Evolutionary conservation across 805 yeast species (phyloP), one percentile per base, ranked within the genome.

Genomic region (Yarrowia keelungensis): DNA sequence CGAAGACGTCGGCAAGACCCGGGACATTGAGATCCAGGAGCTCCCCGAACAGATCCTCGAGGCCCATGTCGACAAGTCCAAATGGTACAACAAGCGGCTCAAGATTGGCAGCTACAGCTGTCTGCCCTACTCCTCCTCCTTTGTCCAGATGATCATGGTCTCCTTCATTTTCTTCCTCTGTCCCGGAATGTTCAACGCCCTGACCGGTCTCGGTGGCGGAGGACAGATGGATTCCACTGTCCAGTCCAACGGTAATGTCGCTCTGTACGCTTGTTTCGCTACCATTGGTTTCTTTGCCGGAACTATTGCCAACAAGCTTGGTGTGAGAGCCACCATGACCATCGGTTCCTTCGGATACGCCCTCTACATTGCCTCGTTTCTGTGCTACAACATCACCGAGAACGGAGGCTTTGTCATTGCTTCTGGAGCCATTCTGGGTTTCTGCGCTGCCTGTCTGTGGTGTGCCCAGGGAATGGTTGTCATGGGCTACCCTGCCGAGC

Each of bases 211-310:
- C 61, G 86, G 86, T 35, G 85, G 84, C 66, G 79, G 83, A 36
- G 84, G 84, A 49, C 71, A 73, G 42, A 68, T 74, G 38, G 74
- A 72, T 53, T 54, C 71, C 11, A 70, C 58, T 15, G 81, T 82
- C 35, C 80, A 84, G 46, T 83, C 83, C 72, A 80, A 84, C 72
- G 83, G 87, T 19, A 80, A 79, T 70, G 85, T 83, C 51, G 87
- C 88, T 9, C 78, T 86, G 50, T 81, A 86, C 74, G 79, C 83
- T 51, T 83, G 86, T 0, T 86, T 86, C 73, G 87, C 88, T 35
- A 79, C 84, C n/a, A 72, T 85, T 70, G 89, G 88, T 12, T 84
- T 86, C 75, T 81, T 86, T 82, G 62, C 85, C 12, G 89, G 89
- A 72, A 80, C 86, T 41, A 79, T 85, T 62, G 80, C 84, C 75